A percentile compares a stretch with the other conserved stretches of the same genome.
Evolutionary conservation across 768 basidiomycete genomes (phyloP).

Genomic region (Calocera viscosa): DNA sequence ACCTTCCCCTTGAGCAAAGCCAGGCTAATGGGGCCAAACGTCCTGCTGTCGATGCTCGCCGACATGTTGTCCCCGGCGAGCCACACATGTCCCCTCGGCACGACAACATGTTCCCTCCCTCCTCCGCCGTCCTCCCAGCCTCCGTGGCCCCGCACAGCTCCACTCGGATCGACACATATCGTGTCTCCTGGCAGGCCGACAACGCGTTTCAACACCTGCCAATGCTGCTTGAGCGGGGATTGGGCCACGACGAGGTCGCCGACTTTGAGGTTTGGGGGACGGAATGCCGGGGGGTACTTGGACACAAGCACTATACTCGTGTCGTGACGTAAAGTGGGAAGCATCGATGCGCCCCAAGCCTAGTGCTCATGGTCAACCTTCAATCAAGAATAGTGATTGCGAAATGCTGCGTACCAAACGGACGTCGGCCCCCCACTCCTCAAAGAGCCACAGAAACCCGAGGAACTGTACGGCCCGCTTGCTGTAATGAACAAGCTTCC

Average conservation of each 20-base stretch:
- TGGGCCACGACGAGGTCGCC: constrained; percentile 66
- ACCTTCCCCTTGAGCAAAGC: constrained; percentile 60
- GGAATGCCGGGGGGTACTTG: constrained; percentile 12
- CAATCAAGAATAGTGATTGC: not conserved
- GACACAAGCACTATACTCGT: constrained; percentile 23
- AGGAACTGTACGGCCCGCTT: not conserved
- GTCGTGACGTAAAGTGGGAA: constrained; percentile 27
- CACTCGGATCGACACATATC: constrained; percentile 68
- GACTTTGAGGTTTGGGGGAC: constrained; percentile 34
- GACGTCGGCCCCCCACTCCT: not conserved
- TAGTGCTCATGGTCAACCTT: not conserved
- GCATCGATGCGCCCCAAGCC: constrained; percentile 28
- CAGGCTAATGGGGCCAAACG: constrained; percentile 86
- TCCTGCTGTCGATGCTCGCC: constrained; percentile 73
- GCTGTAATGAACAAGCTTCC: not conserved
- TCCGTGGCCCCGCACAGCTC: constrained; percentile 26
- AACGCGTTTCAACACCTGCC: constrained; percentile 74
- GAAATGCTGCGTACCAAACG: not conserved
- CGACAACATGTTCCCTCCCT: constrained; percentile 49
- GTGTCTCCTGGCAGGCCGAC: constrained; percentile 83
- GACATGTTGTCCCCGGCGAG: constrained; percentile 78
- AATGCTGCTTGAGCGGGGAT: constrained; percentile 55
- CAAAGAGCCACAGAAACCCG: not conserved
- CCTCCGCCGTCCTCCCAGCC: constrained; percentile 33
- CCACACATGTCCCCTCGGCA: constrained; percentile 86